These are phyloP conservation scores for Cairneyella variabilis DNA, from an alignment of 495 filamentous ascomycete genomes.

Conservation along the genomic window DNA sequence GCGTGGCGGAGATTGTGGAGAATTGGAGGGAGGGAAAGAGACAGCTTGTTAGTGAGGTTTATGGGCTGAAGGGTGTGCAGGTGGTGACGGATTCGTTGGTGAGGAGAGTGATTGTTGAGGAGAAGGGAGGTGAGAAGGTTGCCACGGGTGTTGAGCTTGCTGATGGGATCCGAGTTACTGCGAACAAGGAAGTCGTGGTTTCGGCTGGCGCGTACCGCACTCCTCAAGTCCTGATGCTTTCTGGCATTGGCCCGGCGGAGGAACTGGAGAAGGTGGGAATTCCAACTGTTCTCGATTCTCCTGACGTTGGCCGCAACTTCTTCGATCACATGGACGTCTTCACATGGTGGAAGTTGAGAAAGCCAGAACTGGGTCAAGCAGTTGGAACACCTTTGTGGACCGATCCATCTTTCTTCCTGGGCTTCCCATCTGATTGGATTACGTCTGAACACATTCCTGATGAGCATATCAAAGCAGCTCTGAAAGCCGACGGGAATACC, in stretches of 20 bases:
- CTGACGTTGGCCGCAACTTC: too few species aligned
- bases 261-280: too few species aligned
- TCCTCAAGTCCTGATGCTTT: neutral
- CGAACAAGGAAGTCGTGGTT: neutral
- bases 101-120: neutral
- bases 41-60: neutral
- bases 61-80: neutral
- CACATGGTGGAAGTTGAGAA: too few species aligned
- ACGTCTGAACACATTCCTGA: too few species aligned
- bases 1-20: neutral
- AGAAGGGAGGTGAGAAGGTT: neutral
- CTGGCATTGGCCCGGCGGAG: neutral
- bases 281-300: too few species aligned
- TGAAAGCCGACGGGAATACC: too few species aligned
- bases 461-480: too few species aligned
- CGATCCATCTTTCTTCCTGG: too few species aligned
- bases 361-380: too few species aligned
- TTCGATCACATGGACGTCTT: too few species aligned
- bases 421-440: too few species aligned
- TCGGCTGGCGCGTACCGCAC: neutral
- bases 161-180: neutral
- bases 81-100: neutral
- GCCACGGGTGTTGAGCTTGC: neutral
- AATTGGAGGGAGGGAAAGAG: constrained; percentile 1
- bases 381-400: too few species aligned